A percentile compares a stretch with the other conserved stretches of the same genome.
Conservation (phyloP, 192 early-diverging fungal genomes). For the Entomortierella lignicola region DNA sequence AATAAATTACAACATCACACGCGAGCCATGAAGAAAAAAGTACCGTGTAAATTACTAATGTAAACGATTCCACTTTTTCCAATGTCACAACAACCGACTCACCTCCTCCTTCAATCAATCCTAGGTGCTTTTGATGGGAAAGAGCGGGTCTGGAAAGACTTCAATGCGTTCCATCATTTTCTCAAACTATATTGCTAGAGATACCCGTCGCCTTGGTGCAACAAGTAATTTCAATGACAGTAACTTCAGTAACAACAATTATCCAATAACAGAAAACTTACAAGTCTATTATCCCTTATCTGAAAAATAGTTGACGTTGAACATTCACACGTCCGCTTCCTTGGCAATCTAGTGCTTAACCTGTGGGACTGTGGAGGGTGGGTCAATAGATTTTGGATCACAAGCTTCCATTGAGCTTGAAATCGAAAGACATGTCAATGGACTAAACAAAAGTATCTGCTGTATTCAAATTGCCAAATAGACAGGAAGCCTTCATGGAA, state of each 20-base stretch:
- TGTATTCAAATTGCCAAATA: constrained; percentile 24
- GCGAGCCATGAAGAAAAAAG: constrained; percentile 5
- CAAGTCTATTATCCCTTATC: not conserved
- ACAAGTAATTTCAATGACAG: constrained; percentile 74
- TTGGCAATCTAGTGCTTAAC: constrained; percentile 96
- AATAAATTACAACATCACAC: not conserved
- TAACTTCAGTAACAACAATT: not conserved
- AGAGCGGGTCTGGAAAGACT: constrained; percentile 97
- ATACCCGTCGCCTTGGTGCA: constrained; percentile 94
- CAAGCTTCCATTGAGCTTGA: not conserved
- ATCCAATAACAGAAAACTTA: not conserved
- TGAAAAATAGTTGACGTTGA: constrained; percentile 88
- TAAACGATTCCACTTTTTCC: not conserved
- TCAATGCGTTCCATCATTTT: constrained; percentile 99
- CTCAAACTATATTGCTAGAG: constrained; percentile 94
- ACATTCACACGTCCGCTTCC: constrained; percentile 93
- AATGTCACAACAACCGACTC: not conserved
- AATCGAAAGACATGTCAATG: no score
- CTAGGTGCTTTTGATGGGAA: constrained; percentile 97
- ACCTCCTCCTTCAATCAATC: not conserved
- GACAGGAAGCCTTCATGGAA: constrained; percentile 96
- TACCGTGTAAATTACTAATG: not conserved
- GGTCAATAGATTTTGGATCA: not conserved
- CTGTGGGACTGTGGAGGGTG: constrained; percentile 97
- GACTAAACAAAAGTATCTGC: not conserved